Conservation (phyloP, 805 yeast species). For the Candida orba region DNA sequence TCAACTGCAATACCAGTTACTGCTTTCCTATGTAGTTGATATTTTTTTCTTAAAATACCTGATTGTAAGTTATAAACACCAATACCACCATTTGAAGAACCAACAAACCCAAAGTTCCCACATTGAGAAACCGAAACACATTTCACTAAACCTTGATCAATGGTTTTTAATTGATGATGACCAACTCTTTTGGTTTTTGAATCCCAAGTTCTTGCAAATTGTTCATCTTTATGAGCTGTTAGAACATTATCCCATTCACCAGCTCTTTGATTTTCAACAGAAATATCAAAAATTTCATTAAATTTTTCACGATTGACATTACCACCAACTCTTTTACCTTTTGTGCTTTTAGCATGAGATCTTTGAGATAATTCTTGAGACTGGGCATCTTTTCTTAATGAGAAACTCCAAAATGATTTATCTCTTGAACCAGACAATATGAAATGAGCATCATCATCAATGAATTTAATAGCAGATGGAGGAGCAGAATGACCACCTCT, state of each 20-base stretch:
- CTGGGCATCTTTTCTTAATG: slow-evolving; percentile 92
- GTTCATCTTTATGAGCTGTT: slow-evolving; percentile 80
- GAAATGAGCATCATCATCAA: slow-evolving; percentile 76
- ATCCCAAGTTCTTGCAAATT: slow-evolving; percentile 88
- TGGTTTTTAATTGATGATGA: slow-evolving; percentile 57
- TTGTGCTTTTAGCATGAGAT: slow-evolving; percentile 33
- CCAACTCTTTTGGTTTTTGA: slow-evolving; percentile 76
- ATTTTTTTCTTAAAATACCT: slow-evolving; percentile 70
- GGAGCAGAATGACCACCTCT: slow-evolving; percentile 98
- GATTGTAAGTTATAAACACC: slow-evolving; percentile 87
- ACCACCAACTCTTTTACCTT: slow-evolving; percentile 53
- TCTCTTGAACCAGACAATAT: slow-evolving; percentile 83
- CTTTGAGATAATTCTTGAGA: slow-evolving; percentile 89
- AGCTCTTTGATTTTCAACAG: slow-evolving; percentile 66
- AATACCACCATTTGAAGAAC: slow-evolving; percentile 80
- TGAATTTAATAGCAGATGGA: slow-evolving; percentile 68
- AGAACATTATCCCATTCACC: slow-evolving; percentile 92
- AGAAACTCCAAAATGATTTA: slow-evolving; percentile 82
- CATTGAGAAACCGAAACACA: slow-evolving; percentile 79
- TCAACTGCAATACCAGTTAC: slow-evolving; percentile 88
- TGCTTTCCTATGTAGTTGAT: slow-evolving; percentile 63
- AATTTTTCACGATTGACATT: slow-evolving; percentile 55
- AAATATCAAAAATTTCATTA: slow-evolving; percentile 65
- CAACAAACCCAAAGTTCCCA: slow-evolving; percentile 92
- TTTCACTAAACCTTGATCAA: slow-evolving; percentile 73